Conservation (phyloP, 2,329 filamentous ascomycete genomes). For the Clonostachys solani region DNA sequence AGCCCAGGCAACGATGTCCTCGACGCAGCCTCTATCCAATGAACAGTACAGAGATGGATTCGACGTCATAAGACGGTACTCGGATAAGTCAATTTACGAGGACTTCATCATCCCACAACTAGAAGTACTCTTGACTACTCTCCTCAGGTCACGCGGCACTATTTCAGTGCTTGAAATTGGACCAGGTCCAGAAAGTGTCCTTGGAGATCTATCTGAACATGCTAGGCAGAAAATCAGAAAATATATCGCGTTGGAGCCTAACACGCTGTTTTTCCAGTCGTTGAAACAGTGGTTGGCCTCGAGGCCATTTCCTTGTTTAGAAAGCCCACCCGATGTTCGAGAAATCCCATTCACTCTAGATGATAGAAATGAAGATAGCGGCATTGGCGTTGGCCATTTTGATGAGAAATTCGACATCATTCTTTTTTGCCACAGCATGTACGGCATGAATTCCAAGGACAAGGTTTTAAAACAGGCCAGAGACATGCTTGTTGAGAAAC, state of each 20-base stretch:
- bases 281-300: constrained; percentile 36
- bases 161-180: constrained; percentile 57
- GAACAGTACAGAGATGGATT: constrained; percentile 44
- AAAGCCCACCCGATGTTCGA: constrained; percentile 29
- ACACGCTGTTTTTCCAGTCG: constrained; percentile 32
- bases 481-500: constrained; percentile 34
- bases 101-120: constrained; percentile 50
- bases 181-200: constrained; percentile 50
- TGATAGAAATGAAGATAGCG: constrained; percentile 5
- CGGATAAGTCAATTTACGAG: constrained; percentile 33
- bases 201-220: constrained; percentile 38
- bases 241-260: constrained; percentile 53
- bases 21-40: constrained; percentile 31
- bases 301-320: constrained; percentile 31
- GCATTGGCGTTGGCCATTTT: neutral
- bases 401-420: constrained; percentile 46
- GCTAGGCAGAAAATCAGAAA: constrained; percentile 36
- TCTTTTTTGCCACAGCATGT: constrained; percentile 62
- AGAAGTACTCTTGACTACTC: constrained; percentile 27
- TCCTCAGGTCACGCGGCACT: constrained; percentile 29
- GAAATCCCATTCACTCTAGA: constrained; percentile 29
- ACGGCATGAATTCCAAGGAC: constrained; percentile 49
- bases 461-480: constrained; percentile 40
- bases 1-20: neutral
- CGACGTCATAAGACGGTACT: constrained; percentile 27